Evolutionary conservation across 495 filamentous ascomycete species (phyloP), one percentile per base, ranked within the genome.

Genomic region (Neurospora sp.): DNA sequence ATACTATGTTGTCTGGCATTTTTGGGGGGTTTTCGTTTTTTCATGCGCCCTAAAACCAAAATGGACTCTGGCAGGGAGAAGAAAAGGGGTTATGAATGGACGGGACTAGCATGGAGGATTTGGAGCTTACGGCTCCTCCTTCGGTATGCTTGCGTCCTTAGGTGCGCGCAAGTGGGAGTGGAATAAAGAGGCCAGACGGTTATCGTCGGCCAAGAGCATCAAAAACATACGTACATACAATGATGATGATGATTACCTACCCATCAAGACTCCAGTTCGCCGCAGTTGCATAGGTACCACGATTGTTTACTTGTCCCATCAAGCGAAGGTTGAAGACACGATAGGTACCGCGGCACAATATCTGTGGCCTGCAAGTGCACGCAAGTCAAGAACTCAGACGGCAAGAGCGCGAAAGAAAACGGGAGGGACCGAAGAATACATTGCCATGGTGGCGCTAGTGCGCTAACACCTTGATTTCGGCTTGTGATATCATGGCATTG

Each of bases 401-500:
- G 45, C 45, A 54, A 54, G 70, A 39, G 45, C 36, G 19, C 45
- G 11, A 70, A 21, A 45, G 34, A 73, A 42, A 69, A 69, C 21
- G 43, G 8, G 39, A 71, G 34, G 24, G n/a, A 19, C 39, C 17
- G 36, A 71, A 17, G 28, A 42, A 36, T 0, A 71, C 9, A 71
- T 21, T 34, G 28, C 70, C 24, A 45, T 71, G 39, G 70, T 36
- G 70, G 39, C 36, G 28, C 24, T n/a, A 48, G 39, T 45, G 28
- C 39, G 39, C 21, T 42, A 8, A 59, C 48, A 59, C 13, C 36
- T 38, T 74, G 70, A 74, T 74, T 74, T 71, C 38, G 73, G 73
- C 73, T 74, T 74, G 70, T 74, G 31, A 62, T 71, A 71, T 59
- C 62, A 59, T 38, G 31, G 73, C 73, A 74, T 71, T 43, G 34